Evolutionary conservation across 345 rosid species (phyloP), one percentile per base, ranked within the genome.

Genomic region (Ceriops zippeliana): DNA sequence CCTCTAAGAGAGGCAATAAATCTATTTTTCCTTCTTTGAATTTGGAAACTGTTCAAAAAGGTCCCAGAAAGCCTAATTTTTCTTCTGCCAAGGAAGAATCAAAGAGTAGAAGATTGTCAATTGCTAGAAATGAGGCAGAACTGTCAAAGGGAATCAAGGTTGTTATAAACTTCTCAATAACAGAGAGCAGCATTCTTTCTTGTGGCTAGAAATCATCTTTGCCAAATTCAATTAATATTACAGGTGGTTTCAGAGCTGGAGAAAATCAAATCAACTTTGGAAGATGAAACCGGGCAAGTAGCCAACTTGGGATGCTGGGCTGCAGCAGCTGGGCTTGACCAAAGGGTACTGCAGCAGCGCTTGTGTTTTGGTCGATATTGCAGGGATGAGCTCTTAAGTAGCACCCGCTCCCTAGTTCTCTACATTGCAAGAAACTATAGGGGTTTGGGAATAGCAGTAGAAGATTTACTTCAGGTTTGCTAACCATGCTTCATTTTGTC

Each of bases 91-190:
- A 76, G 75, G 72, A 68, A 66, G 52, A 76, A 52, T 79, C 79
- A 28, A 83, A 79, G 79, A 78, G 73, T 71, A 80, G 82, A 69
- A 86, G 86, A 78, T 83, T 64, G 81, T 70, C 52, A 74, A 79
- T 82, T 59, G 88, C 89, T 28, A 82, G 81, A 81, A 85, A 84
- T 58, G 98, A 92, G 82, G 95, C 85, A 61, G 96, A 86, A 74
- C 71, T 86, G 88, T 80, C 89, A 7, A 76, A 58, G 67, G 96
- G 92, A 77, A 75, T 88, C 71, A 84, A 92, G 98, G 98, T 92
- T 64, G 72, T 78, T 59, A 52, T 76, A 70, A 56, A 49, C 68
- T 72, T 80, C 52, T 47, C 37, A 31, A 28, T 60, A 22, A 59
- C 58, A 7, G 65, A 59, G 20, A 63, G 6, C 20, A 61, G 68